Evolutionary conservation across 306 rosid species (phyloP), one percentile per base, ranked within the genome.

Genomic region (Cicer bijugum): DNA sequence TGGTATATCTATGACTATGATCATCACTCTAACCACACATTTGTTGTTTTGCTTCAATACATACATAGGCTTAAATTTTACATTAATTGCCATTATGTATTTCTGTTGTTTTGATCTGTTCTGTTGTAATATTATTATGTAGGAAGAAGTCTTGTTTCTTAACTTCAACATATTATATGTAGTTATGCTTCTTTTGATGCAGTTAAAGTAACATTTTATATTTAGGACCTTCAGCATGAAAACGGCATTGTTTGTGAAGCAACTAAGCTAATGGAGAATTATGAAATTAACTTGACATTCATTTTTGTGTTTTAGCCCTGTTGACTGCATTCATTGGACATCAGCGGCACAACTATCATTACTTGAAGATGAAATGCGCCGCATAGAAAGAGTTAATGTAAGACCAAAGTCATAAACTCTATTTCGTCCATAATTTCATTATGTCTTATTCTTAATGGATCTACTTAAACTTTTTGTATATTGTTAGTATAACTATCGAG

Each of bases 301-400:
- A 6, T 23, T 19, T 70, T 16, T 75, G 71, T 46, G 12, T 83
- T 78, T 72, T 91, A 94, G 99, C 85, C 99, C 99, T 67, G 97
- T 94, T 65, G 97, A 94, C 65, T 94, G 99, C 88, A 94, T 94
- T 83, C 97, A 94, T 72, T 94, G 99, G 99, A 91, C 97, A 82
- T 91, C 99, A 72, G 96, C 99, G 59, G 90, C 97, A 28, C 96
- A 94, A 61, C 73, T 94, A 65, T 94, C 97, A 15, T 82, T 94
- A 86, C 96, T 94, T 8, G 99, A 94, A 82, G 97, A 94, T 20
- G 99, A 94, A 81, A 91, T 94, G 97, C 95, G 97, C 45, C 84
- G 96, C 12, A 90, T 91, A 6, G 99, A 94, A 89, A 87, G 97
- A 91, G 95, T 94, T 72, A 94, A 94, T 76, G 99, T 89, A 86